A percentile compares a stretch with the other conserved stretches of the same genome.
Evolutionary conservation across 2,329 filamentous ascomycete genomes (phyloP).

Genomic region (Claviceps quebecensis): DNA sequence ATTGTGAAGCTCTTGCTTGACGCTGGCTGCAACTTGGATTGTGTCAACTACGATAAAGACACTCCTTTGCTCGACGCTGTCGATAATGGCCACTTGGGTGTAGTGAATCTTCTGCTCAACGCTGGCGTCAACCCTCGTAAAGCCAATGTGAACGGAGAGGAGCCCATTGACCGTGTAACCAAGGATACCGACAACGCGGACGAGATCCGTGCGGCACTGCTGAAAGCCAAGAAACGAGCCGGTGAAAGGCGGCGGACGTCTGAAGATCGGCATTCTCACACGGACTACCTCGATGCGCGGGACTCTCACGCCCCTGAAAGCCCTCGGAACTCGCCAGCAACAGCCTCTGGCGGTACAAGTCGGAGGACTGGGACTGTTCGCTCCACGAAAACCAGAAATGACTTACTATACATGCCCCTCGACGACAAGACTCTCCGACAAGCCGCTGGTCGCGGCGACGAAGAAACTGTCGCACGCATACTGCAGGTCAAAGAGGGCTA

Average conservation of each 20-base stretch:
- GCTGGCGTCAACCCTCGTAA: constrained; percentile 85
- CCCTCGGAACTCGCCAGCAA: constrained; percentile 41
- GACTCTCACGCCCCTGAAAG: constrained; percentile 44
- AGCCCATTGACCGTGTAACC: constrained; percentile 73
- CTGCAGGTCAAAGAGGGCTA: constrained; percentile 46
- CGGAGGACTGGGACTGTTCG: constrained; percentile 41
- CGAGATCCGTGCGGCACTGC: constrained; percentile 58
- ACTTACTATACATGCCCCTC: constrained; percentile 47
- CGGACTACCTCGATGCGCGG: constrained; percentile 31
- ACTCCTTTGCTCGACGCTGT: constrained; percentile 93
- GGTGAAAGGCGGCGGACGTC: constrained; percentile 41
- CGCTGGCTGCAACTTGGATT: constrained; percentile 73
- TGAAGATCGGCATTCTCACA: constrained; percentile 39
- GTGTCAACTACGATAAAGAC: constrained; percentile 66
- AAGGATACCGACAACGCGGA: constrained; percentile 63
- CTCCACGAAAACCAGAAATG: constrained; percentile 50
- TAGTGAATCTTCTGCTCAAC: constrained; percentile 70
- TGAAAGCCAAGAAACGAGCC: constrained; percentile 42
- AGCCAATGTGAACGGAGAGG: constrained; percentile 82
- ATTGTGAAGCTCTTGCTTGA: constrained; percentile 81
- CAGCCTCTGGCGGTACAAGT: constrained; percentile 22
- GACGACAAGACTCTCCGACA: constrained; percentile 47
- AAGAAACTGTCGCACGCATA: constrained; percentile 46
- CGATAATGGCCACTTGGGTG: constrained; percentile 83
- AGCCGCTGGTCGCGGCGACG: constrained; percentile 46